Conservation (phyloP, 106 monocot species). For the Allium sativum region DNA sequence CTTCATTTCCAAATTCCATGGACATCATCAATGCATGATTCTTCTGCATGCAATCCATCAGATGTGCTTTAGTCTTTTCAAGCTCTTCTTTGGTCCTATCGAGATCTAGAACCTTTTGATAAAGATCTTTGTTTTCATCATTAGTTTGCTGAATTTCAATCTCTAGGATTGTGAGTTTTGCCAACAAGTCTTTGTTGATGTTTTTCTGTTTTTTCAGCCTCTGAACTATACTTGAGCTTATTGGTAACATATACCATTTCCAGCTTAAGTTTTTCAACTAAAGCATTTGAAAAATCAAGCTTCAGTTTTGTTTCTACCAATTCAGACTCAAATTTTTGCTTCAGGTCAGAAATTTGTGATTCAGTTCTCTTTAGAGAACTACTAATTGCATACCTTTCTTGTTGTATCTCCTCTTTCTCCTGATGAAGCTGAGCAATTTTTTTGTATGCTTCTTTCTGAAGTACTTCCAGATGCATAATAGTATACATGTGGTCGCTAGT, state of each 20-base stretch:
- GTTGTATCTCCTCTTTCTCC: conserved; percentile 34
- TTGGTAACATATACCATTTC: conserved; percentile 41
- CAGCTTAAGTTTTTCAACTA: conserved; percentile 30
- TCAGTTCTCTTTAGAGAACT: conserved; percentile 23
- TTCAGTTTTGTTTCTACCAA: conserved; percentile 29
- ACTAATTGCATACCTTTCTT: conserved; percentile 28
- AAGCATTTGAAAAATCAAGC: conserved; percentile 33
- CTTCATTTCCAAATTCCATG: conserved; percentile 20
- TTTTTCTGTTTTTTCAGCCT: conserved; percentile 24
- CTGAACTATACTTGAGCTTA: conserved; percentile 33
- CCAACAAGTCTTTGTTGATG: conserved; percentile 40
- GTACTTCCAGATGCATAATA: conserved; percentile 31
- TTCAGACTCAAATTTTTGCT: conserved; percentile 30
- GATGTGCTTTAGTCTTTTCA: conserved; percentile 33
- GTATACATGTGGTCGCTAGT: conserved; percentile 26
- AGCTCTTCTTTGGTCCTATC: conserved; percentile 36
- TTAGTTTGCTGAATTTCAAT: conserved; percentile 31
- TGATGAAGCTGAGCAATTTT: conserved; percentile 30
- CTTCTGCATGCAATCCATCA: conserved; percentile 34
- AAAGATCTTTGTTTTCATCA: conserved; percentile 30
- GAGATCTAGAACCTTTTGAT: conserved; percentile 22
- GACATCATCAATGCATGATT: conserved; percentile 28
- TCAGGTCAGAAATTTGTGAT: conserved; percentile 12
- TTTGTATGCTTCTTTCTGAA: conserved; percentile 22
- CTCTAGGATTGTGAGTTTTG: conserved; percentile 37